phyloP scores from a whole-genome alignment of 2,329 filamentous ascomycete genomes.

The Apiospora saccharicola region DNA sequence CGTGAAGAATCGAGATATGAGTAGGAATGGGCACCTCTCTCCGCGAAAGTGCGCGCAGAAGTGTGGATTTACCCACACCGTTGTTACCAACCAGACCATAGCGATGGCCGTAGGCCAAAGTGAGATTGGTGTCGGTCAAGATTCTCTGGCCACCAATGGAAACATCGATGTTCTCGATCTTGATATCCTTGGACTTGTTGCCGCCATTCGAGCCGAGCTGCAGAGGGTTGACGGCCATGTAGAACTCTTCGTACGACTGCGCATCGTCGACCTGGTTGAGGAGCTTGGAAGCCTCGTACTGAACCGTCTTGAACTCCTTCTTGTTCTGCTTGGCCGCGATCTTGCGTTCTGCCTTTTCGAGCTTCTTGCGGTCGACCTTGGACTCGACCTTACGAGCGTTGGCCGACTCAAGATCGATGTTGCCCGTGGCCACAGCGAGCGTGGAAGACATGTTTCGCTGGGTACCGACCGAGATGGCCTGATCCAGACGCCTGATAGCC shows the following conservation, averaged over 20 bases:
- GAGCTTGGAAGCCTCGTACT: constrained; percentile 93
- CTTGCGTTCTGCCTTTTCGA: constrained; percentile 98
- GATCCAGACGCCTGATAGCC: constrained; percentile 84
- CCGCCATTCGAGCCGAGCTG: constrained; percentile 77
- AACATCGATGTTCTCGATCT: constrained; percentile 94
- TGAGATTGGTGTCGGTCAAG: constrained; percentile 87
- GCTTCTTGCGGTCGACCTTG: constrained; percentile 97
- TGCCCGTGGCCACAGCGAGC: constrained; percentile 81
- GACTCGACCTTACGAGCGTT: constrained; percentile 95
- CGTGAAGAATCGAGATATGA: constrained; percentile 98
- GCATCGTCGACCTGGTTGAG: constrained; percentile 83
- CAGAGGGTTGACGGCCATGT: constrained; percentile 98
- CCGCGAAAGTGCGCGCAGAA: constrained; percentile 87
- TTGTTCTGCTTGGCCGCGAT: constrained; percentile 98
- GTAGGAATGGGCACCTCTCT: constrained; percentile 95
- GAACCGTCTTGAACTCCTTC: constrained; percentile 97
- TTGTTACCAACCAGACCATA: constrained; percentile 99
- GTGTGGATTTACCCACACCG: constrained; percentile 97
- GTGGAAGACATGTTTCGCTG: constrained; percentile 97
- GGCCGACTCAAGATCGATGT: constrained; percentile 92
- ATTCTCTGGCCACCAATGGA: constrained; percentile 90
- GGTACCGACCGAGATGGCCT: constrained; percentile 92
- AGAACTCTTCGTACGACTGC: constrained; percentile 98
- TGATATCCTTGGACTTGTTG: constrained; percentile 98
- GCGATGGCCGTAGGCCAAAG: constrained; percentile 87